A percentile compares a stretch with the other conserved stretches of the same genome.
Evolutionary conservation across 163 green algal genomes (phyloP).

Genomic region (Scenedesmus sp.): DNA sequence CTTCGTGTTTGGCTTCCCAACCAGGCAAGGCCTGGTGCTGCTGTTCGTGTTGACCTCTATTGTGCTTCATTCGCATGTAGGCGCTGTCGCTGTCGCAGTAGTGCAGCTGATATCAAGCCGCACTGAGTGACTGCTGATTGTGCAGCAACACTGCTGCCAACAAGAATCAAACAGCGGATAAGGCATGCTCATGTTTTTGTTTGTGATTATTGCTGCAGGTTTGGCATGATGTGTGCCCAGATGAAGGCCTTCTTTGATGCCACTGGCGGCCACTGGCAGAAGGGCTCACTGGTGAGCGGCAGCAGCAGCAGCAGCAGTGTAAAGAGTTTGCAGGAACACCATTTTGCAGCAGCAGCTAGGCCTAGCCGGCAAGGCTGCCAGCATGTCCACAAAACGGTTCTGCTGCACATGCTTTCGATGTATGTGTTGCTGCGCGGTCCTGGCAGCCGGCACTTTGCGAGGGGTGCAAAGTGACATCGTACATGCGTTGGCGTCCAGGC

Average conservation of each 20-base stretch:
- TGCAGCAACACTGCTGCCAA: not conserved
- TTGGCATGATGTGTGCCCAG: conserved; percentile 79
- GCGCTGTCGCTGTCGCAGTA: not conserved
- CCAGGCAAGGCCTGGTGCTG: conserved; percentile 52
- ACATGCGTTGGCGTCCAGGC: no score
- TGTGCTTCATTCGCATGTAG: no score
- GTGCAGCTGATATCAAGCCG: no score
- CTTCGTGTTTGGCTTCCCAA: conserved; percentile 92
- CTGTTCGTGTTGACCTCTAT: not conserved
- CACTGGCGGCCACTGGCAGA: conserved; percentile 85
- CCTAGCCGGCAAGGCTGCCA: not conserved
- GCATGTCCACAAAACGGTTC: not conserved
- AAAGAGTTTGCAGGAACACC: not conserved
- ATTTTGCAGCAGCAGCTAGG: not conserved
- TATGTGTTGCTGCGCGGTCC: not conserved
- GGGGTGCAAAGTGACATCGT: no score
- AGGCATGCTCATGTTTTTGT: no score
- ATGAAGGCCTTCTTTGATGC: conserved; percentile 89
- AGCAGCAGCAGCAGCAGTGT: conserved; percentile 6
- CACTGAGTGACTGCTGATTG: no score
- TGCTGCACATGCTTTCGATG: not conserved
- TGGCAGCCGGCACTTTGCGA: no score
- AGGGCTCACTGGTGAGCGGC: conserved; percentile 73
- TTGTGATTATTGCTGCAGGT: conserved; percentile 53
- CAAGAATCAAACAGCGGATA: no score